A percentile compares a stretch with the other conserved stretches of the same genome.
phyloP scores from a whole-genome alignment of 345 rosid species.

The Camelina hispida region DNA sequence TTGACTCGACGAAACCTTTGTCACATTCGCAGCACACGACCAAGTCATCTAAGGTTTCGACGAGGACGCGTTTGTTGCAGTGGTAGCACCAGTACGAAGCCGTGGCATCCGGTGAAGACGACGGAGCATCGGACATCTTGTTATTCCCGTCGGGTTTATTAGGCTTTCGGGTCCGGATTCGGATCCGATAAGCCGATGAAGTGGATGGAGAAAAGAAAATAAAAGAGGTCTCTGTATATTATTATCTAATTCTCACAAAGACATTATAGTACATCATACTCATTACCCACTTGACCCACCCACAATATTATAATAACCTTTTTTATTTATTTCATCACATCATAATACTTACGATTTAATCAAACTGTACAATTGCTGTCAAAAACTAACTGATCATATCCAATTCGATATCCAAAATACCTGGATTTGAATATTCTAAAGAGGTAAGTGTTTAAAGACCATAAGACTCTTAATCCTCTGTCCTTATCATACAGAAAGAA shows the following conservation, averaged over 20 bases:
- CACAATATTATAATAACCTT: constrained; percentile 9
- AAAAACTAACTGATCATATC: background rate
- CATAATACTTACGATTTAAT: background rate
- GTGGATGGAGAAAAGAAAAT: background rate
- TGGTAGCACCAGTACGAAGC: constrained; percentile 71
- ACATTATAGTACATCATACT: constrained; percentile 6
- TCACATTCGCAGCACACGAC: constrained; percentile 72
- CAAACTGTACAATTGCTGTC: background rate
- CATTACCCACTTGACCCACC: constrained; percentile 37
- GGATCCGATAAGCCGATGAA: constrained; percentile 39
- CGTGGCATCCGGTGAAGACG: constrained; percentile 41
- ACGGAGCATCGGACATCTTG: constrained; percentile 59
- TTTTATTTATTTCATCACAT: background rate
- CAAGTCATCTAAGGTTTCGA: constrained; percentile 54
- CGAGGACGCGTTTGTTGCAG: constrained; percentile 70
- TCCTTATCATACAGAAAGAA: background rate
- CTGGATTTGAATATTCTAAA: background rate
- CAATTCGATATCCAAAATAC: background rate
- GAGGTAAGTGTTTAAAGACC: background rate
- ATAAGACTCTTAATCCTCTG: background rate
- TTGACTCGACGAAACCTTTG: constrained; percentile 72
- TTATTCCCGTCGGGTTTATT: constrained; percentile 5
- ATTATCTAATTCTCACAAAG: constrained; percentile 20
- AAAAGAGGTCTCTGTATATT: background rate
- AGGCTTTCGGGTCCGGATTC: constrained; percentile 39